Evolutionary conservation across 768 basidiomycete species (phyloP).

Genomic region (Phaeotremella skinneri): DNA sequence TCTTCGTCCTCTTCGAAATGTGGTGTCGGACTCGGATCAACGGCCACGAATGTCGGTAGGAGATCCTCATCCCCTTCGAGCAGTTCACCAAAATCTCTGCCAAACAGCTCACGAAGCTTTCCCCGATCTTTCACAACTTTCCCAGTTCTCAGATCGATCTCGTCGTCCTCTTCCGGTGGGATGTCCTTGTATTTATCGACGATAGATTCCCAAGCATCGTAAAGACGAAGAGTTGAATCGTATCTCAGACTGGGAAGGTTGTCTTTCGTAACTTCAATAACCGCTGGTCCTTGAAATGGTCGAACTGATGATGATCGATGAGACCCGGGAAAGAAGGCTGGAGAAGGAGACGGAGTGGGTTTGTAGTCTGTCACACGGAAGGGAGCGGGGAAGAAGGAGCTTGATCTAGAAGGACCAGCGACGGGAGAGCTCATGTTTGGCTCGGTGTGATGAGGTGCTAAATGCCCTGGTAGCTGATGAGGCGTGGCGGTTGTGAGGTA

Average conservation of each 20-base stretch:
- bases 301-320: conserved; percentile 8
- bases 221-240: conserved; percentile 26
- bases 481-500: too few species aligned
- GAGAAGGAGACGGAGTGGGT: conserved; percentile 4
- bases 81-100: conserved; percentile 32
- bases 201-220: conserved; percentile 29
- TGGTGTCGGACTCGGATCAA: neutral
- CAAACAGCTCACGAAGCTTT: conserved; percentile 15
- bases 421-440: conserved; percentile 8
- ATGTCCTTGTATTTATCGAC: conserved; percentile 33
- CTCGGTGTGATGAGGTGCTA: neutral
- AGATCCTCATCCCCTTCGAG: conserved; percentile 19
- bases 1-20: conserved; percentile 31
- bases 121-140: conserved; percentile 32
- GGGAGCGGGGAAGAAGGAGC: conserved; percentile 9
- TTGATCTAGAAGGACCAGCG: conserved; percentile 16
- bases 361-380: conserved; percentile 2
- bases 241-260: conserved; percentile 11
- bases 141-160: conserved; percentile 36
- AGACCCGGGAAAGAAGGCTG: conserved; percentile 3
- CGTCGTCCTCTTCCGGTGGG: conserved; percentile 38
- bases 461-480: too few species aligned
- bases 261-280: conserved; percentile 11
- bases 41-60: conserved; percentile 3
- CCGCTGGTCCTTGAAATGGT: neutral